Base-by-base conservation (phyloP, 2,329 filamentous ascomycete genomes). In the Colletotrichum abscissum region DNA sequence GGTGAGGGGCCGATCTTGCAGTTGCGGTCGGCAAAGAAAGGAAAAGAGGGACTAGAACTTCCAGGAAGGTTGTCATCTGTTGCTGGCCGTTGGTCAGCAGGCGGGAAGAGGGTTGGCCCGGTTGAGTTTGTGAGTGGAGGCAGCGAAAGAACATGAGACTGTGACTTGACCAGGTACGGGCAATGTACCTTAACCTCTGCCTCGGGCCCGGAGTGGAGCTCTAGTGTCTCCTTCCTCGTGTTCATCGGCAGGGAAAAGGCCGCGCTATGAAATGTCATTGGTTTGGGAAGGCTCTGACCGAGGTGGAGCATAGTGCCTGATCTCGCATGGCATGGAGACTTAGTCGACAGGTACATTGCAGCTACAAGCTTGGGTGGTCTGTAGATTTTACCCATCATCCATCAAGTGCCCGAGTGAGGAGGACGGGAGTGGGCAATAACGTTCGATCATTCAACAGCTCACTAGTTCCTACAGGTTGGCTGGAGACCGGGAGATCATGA, bases 301-400 rank as follows among this genome's bases (percentile, higher is more conserved):
- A 73, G 59, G 70, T 73, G 70, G 70, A 73, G 66, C 28, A 69
- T 38, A 19, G 66, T 73, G 70, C 70, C 55, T 73, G 66, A 73
- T 73, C 70, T 73, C 69, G 70, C 70, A 73, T 73, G 60, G 55
- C 30, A 67, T 38, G 22, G 56, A 42, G 16, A 46, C n/a, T 30
- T 59, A n/a, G 49, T 42, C 22, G 63, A 52, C 22, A 30, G 35
- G 56, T 66, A 59, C 46, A 16, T 52, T 3, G 22, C 24, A 5
- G 22, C 55, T 38, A 49, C 67, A n/a, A 52, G 55, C 6, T 24
- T 49, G 8, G 16, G 38, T 42, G 14, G 42, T 49, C 42, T 49
- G 42, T 19, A 49, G 42, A 22, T 19, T 22, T 49, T 22, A 42
- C 16, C 38, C 14, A 68, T n/a, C 22, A 49, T 68, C 49, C 42